These are phyloP conservation scores for Pholiota microspora DNA, from an alignment of 768 basidiomycete genomes.

Conservation along the genomic window DNA sequence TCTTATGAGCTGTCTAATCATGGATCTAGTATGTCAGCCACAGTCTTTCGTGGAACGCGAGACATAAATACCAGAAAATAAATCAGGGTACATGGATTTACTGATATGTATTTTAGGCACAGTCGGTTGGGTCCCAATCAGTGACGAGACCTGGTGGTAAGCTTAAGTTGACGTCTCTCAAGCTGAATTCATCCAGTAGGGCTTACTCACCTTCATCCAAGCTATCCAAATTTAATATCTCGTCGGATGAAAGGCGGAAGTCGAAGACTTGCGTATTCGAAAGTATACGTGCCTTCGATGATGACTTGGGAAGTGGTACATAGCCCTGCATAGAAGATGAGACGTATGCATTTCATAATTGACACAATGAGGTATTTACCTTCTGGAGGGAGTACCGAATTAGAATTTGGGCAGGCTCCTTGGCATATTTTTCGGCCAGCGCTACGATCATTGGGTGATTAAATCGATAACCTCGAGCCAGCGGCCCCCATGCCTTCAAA, in stretches of 20 bases:
- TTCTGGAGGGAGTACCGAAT: constrained; percentile 80
- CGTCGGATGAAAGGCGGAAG: background rate
- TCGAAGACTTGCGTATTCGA: constrained; percentile 36
- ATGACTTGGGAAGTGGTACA: constrained; percentile 66
- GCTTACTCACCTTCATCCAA: background rate
- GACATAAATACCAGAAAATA: background rate
- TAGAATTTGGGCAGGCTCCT: constrained; percentile 56
- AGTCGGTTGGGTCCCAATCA: constrained; percentile 36
- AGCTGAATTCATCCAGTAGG: background rate
- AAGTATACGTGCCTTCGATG: constrained; percentile 46
- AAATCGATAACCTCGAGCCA: constrained; percentile 69
- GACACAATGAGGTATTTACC: constrained; percentile 28
- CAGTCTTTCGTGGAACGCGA: no score
- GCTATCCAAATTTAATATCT: background rate
- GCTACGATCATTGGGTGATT: constrained; percentile 45
- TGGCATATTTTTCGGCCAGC: constrained; percentile 52
- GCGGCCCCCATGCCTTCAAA: constrained; percentile 67
- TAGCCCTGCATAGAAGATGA: constrained; percentile 37
- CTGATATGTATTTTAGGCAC: no score
- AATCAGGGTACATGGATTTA: no score
- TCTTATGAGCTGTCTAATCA: no score
- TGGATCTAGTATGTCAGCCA: no score
- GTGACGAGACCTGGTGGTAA: constrained; percentile 33
- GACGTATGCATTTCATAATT: background rate
- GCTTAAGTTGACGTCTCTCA: background rate